A percentile compares a stretch with the other conserved stretches of the same genome.
Conservation (phyloP, 2,329 filamentous ascomycete genomes). For the Pseudogymnoascus sp. region DNA sequence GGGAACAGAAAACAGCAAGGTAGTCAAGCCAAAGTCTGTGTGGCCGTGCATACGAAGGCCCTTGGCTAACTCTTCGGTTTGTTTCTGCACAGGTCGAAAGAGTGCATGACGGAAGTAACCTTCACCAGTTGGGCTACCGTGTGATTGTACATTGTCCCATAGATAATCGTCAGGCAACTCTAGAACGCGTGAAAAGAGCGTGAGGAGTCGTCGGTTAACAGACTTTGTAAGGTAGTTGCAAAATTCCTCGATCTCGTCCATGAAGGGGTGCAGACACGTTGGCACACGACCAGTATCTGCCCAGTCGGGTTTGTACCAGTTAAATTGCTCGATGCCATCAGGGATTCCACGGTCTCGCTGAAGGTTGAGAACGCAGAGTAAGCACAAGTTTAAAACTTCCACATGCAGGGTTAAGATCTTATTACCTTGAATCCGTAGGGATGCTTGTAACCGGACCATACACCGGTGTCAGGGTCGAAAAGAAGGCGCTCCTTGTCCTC, state of each 20-base stretch:
- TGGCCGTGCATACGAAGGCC: constrained; percentile 39
- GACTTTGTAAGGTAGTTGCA: constrained; percentile 41
- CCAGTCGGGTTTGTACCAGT: constrained; percentile 43
- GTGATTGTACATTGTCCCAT: constrained; percentile 37
- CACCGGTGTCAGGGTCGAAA: constrained; percentile 38
- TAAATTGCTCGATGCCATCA: constrained; percentile 47
- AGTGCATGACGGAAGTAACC: constrained; percentile 40
- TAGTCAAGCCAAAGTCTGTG: constrained; percentile 40
- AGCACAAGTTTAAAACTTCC: neutral
- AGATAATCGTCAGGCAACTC: constrained; percentile 38
- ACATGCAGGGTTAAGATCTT: neutral
- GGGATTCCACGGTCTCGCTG: constrained; percentile 34
- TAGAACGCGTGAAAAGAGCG: constrained; percentile 36
- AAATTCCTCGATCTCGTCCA: constrained; percentile 41
- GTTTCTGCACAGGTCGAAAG: constrained; percentile 31
- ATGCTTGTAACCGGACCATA: constrained; percentile 44
- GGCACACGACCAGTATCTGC: constrained; percentile 36
- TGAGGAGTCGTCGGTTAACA: constrained; percentile 37
- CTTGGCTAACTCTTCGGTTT: constrained; percentile 27
- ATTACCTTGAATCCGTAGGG: constrained; percentile 37
- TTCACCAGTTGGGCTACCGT: constrained; percentile 35
- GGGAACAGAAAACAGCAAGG: constrained; percentile 39
- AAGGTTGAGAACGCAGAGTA: neutral
- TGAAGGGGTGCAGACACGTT: constrained; percentile 39
- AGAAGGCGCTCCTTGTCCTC: constrained; percentile 42